phyloP scores from a whole-genome alignment of 169 alveolate genomes.

The Cryptosporidium meleagridis region DNA sequence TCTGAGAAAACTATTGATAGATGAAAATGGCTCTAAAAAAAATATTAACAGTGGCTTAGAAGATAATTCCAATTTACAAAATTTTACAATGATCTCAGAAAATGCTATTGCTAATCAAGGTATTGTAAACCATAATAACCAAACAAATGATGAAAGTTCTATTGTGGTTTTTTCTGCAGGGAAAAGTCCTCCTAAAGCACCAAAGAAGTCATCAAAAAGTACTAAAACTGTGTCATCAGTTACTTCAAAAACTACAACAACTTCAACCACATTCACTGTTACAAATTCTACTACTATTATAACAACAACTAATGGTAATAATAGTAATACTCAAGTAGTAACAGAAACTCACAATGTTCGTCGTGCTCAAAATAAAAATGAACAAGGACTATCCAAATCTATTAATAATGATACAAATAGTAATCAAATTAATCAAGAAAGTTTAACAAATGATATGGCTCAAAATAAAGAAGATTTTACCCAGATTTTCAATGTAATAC shows the following conservation, averaged over 20 bases:
- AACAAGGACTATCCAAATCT: not conserved
- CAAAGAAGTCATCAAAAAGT: not conserved
- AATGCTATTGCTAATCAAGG: not conserved
- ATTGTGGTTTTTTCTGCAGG: not conserved
- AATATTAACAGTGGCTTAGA: not conserved
- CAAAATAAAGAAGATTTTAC: slow-evolving; percentile 16
- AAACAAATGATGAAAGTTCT: not conserved
- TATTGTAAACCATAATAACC: not conserved
- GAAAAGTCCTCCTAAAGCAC: not conserved
- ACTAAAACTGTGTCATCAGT: not conserved
- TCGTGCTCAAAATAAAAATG: not conserved
- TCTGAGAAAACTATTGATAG: not conserved
- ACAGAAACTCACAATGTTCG: not conserved
- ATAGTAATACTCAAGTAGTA: not conserved
- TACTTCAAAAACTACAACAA: not conserved
- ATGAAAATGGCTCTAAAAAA: not conserved
- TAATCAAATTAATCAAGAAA: not conserved
- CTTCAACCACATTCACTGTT: not conserved
- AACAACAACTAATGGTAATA: not conserved
- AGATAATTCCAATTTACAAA: not conserved
- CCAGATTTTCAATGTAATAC: slow-evolving; percentile 32
- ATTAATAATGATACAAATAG: not conserved
- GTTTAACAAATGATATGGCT: slow-evolving; percentile 16
- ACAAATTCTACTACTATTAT: slow-evolving; percentile 15
- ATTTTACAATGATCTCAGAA: not conserved